Evolutionary conservation across 192 early-diverging fungal species (phyloP).

Genomic region (Geranomyces michiganensis): DNA sequence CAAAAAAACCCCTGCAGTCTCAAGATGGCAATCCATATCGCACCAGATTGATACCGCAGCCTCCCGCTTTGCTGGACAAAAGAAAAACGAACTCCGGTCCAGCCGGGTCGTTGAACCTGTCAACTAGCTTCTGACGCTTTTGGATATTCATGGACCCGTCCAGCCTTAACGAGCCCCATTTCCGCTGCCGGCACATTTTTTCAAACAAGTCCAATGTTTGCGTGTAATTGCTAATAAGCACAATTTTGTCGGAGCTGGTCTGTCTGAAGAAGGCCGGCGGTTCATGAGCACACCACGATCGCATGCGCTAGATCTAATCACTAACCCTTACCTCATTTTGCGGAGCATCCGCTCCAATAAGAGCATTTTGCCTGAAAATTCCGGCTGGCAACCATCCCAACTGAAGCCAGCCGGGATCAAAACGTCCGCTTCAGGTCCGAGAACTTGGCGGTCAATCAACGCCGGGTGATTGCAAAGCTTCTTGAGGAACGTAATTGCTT

Average conservation of each 20-base stretch:
- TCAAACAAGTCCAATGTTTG: slow-evolving; percentile 97
- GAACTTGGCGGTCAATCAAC: slow-evolving; percentile 64
- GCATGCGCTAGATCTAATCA: neutral
- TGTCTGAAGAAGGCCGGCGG: slow-evolving; percentile 10
- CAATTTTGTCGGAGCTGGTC: slow-evolving; percentile 88
- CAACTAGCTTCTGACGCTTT: slow-evolving; percentile 95
- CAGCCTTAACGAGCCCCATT: slow-evolving; percentile 77
- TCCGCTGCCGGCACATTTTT: slow-evolving; percentile 73
- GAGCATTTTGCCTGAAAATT: slow-evolving; percentile 90
- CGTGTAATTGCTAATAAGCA: slow-evolving; percentile 98
- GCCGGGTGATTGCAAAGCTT: slow-evolving; percentile 98
- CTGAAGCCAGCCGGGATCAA: slow-evolving; percentile 41
- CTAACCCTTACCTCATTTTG: slow-evolving; percentile 42
- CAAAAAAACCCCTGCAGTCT: too few species aligned
- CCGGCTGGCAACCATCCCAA: slow-evolving; percentile 45
- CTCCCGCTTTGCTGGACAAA: slow-evolving; percentile 96
- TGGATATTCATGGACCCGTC: slow-evolving; percentile 91
- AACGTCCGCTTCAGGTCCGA: slow-evolving; percentile 29
- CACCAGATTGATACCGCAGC: slow-evolving; percentile 93
- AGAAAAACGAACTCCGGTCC: slow-evolving; percentile 90
- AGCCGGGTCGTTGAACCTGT: slow-evolving; percentile 92
- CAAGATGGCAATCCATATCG: neutral
- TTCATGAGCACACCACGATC: neutral
- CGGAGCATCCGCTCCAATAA: slow-evolving; percentile 53
- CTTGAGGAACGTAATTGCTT: slow-evolving; percentile 89